Evolutionary conservation across 2,329 filamentous ascomycete genomes (phyloP).

Genomic region (Trichophyton mentagrophytes): DNA sequence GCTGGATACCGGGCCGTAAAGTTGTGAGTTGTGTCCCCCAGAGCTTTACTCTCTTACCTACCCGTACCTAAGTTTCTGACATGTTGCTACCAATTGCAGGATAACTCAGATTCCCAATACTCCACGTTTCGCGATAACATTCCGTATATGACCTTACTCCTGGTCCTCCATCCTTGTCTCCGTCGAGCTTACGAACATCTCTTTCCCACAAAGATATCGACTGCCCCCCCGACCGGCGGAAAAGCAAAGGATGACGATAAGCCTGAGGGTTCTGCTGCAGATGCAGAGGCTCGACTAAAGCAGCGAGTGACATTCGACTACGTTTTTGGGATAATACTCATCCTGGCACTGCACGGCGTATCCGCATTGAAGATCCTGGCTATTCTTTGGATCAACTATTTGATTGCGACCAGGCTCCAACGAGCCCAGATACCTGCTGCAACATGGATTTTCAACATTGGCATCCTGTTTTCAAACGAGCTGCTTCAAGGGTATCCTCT

Average conservation of each 20-base stretch:
- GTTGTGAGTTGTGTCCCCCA: slow-evolving; percentile 46
- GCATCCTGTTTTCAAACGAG: slow-evolving; percentile 80
- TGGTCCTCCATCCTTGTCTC: slow-evolving; percentile 66
- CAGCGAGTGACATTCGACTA: slow-evolving; percentile 73
- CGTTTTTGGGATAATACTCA: slow-evolving; percentile 64
- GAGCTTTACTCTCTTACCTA: neutral
- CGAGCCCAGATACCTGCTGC: slow-evolving; percentile 55
- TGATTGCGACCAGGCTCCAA: slow-evolving; percentile 60
- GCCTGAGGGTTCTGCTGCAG: slow-evolving; percentile 22
- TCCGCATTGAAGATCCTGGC: slow-evolving; percentile 69
- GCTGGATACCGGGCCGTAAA: slow-evolving; percentile 87
- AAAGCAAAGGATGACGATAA: slow-evolving; percentile 19
- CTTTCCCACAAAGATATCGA: slow-evolving; percentile 30
- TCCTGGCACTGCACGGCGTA: slow-evolving; percentile 68
- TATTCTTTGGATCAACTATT: slow-evolving; percentile 73
- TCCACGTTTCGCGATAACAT: slow-evolving; percentile 72
- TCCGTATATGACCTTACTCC: slow-evolving; percentile 60
- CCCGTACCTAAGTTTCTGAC: neutral
- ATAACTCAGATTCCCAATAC: slow-evolving; percentile 85
- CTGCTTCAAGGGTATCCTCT: slow-evolving; percentile 65
- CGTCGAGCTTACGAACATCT: slow-evolving; percentile 56
- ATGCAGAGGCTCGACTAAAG: slow-evolving; percentile 46
- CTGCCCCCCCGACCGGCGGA: slow-evolving; percentile 13
- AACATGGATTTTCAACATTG: slow-evolving; percentile 86
- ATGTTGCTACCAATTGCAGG: slow-evolving; percentile 37